Evolutionary conservation across 768 basidiomycete genomes (phyloP).

Genomic region (Kockovaella imperatae): DNA sequence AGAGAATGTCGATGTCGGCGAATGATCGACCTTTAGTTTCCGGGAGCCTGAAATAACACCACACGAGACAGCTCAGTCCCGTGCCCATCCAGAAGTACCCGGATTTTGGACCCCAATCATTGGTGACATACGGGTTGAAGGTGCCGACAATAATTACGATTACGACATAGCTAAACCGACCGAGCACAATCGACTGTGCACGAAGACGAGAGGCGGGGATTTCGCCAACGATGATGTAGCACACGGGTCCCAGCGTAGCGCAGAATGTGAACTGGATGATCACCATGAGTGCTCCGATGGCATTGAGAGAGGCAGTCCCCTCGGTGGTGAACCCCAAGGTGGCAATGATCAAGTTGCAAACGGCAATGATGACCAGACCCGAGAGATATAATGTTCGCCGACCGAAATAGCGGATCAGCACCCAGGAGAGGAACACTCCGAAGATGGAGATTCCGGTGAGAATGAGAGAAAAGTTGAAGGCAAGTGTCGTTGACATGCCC

Average conservation of each 20-base stretch:
- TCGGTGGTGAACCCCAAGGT: conserved; percentile 3
- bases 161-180: neutral
- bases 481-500: conserved; percentile 3
- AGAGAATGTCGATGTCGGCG: conserved; percentile 24
- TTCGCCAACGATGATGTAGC: neutral
- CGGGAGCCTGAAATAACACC: neutral
- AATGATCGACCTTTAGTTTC: conserved; percentile 10
- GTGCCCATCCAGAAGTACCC: neutral
- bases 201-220: neutral
- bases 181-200: neutral
- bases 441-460: conserved; percentile 26
- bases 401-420: conserved; percentile 12
- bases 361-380: too few species aligned
- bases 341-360: neutral
- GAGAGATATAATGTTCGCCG: neutral
- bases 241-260: conserved; percentile 6
- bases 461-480: conserved; percentile 6
- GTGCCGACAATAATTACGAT: neutral
- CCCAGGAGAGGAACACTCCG: conserved; percentile 38
- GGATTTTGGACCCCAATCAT: neutral
- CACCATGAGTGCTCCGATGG: conserved; percentile 11
- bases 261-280: conserved; percentile 8
- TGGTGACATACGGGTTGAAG: conserved; percentile 5
- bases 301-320: conserved; percentile 1
- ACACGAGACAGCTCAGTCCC: neutral